A percentile compares a stretch with the other conserved stretches of the same genome.
These are phyloP conservation scores for Xylaria flabelliformis DNA, from an alignment of 495 filamentous ascomycete species.

Conservation along the genomic window DNA sequence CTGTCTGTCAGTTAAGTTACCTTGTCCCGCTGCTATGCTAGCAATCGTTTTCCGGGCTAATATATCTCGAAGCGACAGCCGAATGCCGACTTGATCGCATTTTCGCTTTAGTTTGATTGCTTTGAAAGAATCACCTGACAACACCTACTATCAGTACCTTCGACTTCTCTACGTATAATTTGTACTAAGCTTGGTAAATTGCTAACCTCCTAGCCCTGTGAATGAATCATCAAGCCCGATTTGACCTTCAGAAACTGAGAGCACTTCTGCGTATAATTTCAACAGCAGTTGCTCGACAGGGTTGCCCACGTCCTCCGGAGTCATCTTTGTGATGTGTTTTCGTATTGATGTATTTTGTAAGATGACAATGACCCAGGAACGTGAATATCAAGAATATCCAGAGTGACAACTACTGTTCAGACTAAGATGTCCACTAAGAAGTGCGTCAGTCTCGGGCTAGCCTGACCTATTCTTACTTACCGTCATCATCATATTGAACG, in stretches of 20 bases:
- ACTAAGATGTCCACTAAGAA: background rate
- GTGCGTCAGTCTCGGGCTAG: background rate
- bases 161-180: background rate
- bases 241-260: conserved; percentile 2
- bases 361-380: background rate
- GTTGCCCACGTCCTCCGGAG: background rate
- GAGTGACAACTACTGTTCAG: background rate
- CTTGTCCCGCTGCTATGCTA: conserved; percentile 9
- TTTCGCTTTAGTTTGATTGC: conserved; percentile 17
- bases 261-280: conserved; percentile 13
- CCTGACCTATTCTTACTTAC: background rate
- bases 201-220: conserved; percentile 8
- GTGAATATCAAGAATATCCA: background rate
- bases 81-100: conserved; percentile 19
- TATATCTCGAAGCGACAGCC: conserved; percentile 9
- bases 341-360: background rate
- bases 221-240: conserved; percentile 19
- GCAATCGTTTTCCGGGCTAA: conserved; percentile 7
- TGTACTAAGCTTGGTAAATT: background rate
- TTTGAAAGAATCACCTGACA: conserved; percentile 17
- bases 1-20: background rate
- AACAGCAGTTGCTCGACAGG: conserved; percentile 3
- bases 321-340: background rate
- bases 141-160: background rate
- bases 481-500: background rate